phyloP scores from a whole-genome alignment of 2,329 filamentous ascomycete species.

The Fusarium chaquense region DNA sequence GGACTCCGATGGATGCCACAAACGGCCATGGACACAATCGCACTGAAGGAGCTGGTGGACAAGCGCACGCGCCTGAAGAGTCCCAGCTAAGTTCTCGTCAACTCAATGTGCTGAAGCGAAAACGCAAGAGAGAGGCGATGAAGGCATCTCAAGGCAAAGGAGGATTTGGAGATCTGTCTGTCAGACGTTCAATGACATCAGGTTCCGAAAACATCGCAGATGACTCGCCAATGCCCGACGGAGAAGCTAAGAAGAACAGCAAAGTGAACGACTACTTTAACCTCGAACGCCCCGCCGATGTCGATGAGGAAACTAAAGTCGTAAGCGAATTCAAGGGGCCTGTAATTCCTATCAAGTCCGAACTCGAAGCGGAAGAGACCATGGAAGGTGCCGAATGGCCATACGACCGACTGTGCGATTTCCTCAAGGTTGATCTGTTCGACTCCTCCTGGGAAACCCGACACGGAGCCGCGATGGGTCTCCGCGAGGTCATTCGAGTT shows the following conservation, averaged over 20 bases:
- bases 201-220: conserved; percentile 72
- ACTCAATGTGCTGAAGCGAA: conserved; percentile 92
- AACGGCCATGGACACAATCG: conserved; percentile 51
- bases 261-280: conserved; percentile 88
- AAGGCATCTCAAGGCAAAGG: conserved; percentile 88
- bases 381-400: conserved; percentile 90
- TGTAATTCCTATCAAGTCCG: conserved; percentile 82
- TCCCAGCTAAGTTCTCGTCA: conserved; percentile 88
- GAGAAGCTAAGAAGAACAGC: conserved; percentile 70
- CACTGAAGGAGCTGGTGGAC: conserved; percentile 54
- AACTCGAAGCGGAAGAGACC: conserved; percentile 82
- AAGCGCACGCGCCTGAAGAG: conserved; percentile 68
- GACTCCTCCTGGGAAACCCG: conserved; percentile 95
- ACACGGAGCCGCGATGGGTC: conserved; percentile 94
- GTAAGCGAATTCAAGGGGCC: conserved; percentile 96
- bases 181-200: conserved; percentile 70
- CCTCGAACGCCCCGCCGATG: conserved; percentile 79
- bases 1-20: conserved; percentile 59
- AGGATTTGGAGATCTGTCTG: conserved; percentile 86
- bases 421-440: conserved; percentile 92
- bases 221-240: conserved; percentile 66
- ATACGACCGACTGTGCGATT: conserved; percentile 92
- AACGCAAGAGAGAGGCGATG: conserved; percentile 90
- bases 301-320: conserved; percentile 91
- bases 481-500: conserved; percentile 91